Evolutionary conservation across 768 basidiomycete genomes (phyloP), one percentile per base, ranked within the genome.

Genomic region (Kwoniella mangroviensis): DNA sequence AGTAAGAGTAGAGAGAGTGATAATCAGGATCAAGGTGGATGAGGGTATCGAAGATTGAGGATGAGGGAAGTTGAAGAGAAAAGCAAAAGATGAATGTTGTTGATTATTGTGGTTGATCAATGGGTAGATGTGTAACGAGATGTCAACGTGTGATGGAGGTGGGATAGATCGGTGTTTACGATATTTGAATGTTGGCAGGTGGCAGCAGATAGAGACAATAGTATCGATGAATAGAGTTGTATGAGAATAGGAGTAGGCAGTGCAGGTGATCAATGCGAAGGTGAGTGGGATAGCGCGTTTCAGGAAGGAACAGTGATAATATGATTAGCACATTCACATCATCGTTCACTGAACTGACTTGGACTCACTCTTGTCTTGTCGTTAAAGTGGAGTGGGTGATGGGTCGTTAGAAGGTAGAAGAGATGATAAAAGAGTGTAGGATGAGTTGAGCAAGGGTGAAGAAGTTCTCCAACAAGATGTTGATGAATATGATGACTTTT

Each of bases 351-450:
- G 22, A 40, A n/a, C 3, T 19, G 4, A 64, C 12, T 12, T 24
- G 17, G 45, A 67, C 66, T 67, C 40, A 67, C 66, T 67, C 57
- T 67, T 67, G 66, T 57, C 66, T 60, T 62, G 55, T 60, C 58
- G 66, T 67, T 51, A 61, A 57, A 34, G n/a, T 34, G 42, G 24
- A 41, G 42, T 26, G 42, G 64, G 22, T 19, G 49, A 43, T 42
- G 26, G 42, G 65, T 66, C 26, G 53, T 54, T 58, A 43, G 42
- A 66, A 65, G 56, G 57, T 13, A 54, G 4, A 22, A 40, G 22
- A 56, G 43, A 55, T 5, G 7, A 49, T 15, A 59, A 49, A 21
- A 51, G 43, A 22, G 56, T 13, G 43, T 42, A 40, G 19, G 51
- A 15, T n/a, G 28, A 51, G 52, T 40, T 64, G 28, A 49, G 63